A percentile compares a stretch with the other conserved stretches of the same genome.
phyloP scores from a whole-genome alignment of 371 early-diverging fungal species.

The Mortierella sp. region DNA sequence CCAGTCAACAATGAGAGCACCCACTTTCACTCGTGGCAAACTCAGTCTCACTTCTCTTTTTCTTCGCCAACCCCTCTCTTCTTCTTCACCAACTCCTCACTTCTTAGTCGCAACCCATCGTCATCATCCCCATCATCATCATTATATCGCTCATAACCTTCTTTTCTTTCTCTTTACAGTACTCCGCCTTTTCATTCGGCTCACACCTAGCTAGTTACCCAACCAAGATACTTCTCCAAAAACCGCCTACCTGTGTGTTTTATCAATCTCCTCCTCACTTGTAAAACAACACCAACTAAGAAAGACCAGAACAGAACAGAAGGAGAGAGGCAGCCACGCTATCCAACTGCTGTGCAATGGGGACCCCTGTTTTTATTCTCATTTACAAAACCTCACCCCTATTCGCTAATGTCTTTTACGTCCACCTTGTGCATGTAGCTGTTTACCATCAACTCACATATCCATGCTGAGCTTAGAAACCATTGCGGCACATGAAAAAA shows the following conservation, averaged over 20 bases:
- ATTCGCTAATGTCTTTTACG: background rate
- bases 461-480: background rate
- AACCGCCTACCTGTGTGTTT: background rate
- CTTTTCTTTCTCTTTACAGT: background rate
- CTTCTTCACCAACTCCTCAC: background rate
- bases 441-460: background rate
- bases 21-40: slow-evolving; percentile 6
- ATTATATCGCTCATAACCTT: background rate
- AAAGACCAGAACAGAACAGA: background rate
- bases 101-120: background rate
- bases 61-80: background rate
- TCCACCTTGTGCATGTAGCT: background rate
- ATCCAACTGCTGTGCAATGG: background rate
- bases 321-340: background rate
- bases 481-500: background rate
- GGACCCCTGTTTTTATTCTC: background rate
- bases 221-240: background rate
- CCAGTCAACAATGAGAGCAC: slow-evolving; percentile 3
- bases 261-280: background rate
- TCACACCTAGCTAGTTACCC: background rate
- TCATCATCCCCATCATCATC: background rate
- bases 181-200: background rate
- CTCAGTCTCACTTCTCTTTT: background rate
- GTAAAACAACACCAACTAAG: no score
- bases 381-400: background rate